Evolutionary conservation across 306 rosid species (phyloP).

Genomic region (Rubus idaeus): DNA sequence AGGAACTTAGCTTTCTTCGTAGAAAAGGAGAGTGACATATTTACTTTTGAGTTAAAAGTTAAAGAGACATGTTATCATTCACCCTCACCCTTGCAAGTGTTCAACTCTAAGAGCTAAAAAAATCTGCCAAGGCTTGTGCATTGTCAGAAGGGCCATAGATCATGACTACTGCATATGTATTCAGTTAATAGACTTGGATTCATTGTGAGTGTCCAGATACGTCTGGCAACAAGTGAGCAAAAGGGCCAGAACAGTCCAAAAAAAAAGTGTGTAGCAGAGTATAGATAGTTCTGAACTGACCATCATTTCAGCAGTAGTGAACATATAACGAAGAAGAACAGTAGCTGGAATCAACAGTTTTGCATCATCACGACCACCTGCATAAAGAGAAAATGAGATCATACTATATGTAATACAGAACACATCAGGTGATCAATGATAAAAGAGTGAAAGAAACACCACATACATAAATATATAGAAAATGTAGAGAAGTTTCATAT

Average conservation of each 20-base stretch:
- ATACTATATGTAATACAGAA: slow-evolving; percentile 21
- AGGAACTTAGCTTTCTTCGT: neutral
- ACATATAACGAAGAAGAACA: slow-evolving; percentile 80
- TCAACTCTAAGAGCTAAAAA: neutral
- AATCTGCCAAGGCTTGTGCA: neutral
- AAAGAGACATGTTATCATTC: neutral
- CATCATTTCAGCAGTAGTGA: slow-evolving; percentile 83
- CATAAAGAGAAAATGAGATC: slow-evolving; percentile 23
- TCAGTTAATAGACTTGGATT: neutral
- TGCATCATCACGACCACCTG: slow-evolving; percentile 92
- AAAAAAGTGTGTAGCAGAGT: neutral
- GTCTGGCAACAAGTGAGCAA: neutral
- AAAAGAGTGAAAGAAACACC: slow-evolving; percentile 23
- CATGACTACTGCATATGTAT: neutral
- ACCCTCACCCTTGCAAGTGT: neutral
- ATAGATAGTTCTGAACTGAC: slow-evolving; percentile 33
- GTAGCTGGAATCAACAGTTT: slow-evolving; percentile 80
- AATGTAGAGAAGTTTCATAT: neutral
- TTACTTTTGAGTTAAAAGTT: neutral
- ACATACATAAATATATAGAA: slow-evolving; percentile 10
- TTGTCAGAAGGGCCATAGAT: neutral
- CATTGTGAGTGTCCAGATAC: neutral
- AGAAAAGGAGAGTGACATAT: neutral
- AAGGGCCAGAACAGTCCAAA: neutral
- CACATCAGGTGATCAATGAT: slow-evolving; percentile 21